Evolutionary conservation across 2,329 filamentous ascomycete genomes (phyloP), one percentile per base, ranked within the genome.

Genomic region (Alternaria panax): DNA sequence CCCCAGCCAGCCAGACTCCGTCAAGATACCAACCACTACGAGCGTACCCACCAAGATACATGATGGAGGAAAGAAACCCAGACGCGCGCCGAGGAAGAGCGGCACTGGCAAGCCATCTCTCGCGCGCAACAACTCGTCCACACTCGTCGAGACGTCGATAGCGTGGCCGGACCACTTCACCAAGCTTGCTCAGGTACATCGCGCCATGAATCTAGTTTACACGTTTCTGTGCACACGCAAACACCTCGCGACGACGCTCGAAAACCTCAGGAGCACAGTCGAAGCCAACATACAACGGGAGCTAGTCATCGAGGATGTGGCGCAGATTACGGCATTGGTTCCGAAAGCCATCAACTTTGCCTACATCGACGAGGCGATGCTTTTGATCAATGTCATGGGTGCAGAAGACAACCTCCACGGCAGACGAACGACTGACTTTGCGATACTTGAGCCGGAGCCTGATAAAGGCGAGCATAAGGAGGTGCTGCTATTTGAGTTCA

Each of bases 181-280:
- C 57, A 82, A 83, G 41, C 84, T 98, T 8, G 88, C 90, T 25
- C 88, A 89, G 75, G 91, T 89, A 0, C 91, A 98, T 75, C 87
- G 88, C 61, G 94, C 95, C 1, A 80, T 99, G 60, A 99, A 97
- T 69, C 81, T 98, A 2, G 92, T 98, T 1, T 97, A 92, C 70
- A 98, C 95, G 0, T 98, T 99, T 74, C 96, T 92, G 80, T 95
- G 89, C 74, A 94, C 94, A 1, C 88, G 95, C 45, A 97, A 96
- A 75, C 92, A 98, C 70, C 85, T 98, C 27, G 89, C 92, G 0
- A 98, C 95, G 0, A 97, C 94, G 0, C 92, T 97, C 66, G 91
- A 95, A 16, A 97, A 90, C 6, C 91, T 99, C 46, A 92, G 89
- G 68, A 86, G 88, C 8, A 87, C 94, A 0, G 94, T 98, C 1